phyloP scores from a whole-genome alignment of 2,329 filamentous ascomycete genomes.

The Emericellopsis atlantica region DNA sequence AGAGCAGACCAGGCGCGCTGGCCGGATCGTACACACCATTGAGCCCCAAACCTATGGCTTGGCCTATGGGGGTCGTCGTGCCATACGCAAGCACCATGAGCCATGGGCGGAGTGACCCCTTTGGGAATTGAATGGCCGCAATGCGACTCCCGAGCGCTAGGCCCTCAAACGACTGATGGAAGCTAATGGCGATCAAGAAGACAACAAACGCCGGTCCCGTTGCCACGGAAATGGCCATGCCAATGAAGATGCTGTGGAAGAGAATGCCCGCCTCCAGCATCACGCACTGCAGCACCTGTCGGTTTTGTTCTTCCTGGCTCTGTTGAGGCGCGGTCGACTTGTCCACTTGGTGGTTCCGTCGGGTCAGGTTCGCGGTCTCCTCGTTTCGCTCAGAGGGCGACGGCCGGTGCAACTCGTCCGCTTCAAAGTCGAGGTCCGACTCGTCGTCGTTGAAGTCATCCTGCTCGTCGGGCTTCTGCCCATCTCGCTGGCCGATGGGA shows the following conservation, averaged over 20 bases:
- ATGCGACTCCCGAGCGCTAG: conserved; percentile 78
- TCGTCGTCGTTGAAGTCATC: conserved; percentile 28
- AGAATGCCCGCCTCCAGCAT: conserved; percentile 65
- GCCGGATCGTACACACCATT: conserved; percentile 72
- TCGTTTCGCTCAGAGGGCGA: conserved; percentile 10
- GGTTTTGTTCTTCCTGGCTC: conserved; percentile 45
- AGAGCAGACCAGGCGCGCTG: conserved; percentile 61
- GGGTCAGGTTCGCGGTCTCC: conserved; percentile 14
- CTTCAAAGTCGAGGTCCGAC: conserved; percentile 44
- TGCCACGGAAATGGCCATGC: conserved; percentile 74
- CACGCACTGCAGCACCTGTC: conserved; percentile 63
- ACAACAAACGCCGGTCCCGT: conserved; percentile 70
- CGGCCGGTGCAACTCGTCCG: conserved; percentile 45
- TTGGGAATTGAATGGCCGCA: conserved; percentile 68
- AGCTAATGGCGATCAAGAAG: conserved; percentile 67
- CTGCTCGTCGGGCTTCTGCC: conserved; percentile 10
- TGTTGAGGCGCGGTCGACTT: not conserved
- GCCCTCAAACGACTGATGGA: conserved; percentile 83
- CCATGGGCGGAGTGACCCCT: conserved; percentile 64
- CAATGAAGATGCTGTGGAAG: conserved; percentile 59
- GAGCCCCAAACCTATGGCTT: conserved; percentile 67
- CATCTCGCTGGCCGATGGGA: conserved; percentile 18
- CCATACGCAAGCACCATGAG: conserved; percentile 71
- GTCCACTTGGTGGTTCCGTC: not conserved
- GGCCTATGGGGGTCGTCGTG: conserved; percentile 67